Evolutionary conservation across 1,139 yeast species (phyloP).

Genomic region (Sporopachydermia cereana): DNA sequence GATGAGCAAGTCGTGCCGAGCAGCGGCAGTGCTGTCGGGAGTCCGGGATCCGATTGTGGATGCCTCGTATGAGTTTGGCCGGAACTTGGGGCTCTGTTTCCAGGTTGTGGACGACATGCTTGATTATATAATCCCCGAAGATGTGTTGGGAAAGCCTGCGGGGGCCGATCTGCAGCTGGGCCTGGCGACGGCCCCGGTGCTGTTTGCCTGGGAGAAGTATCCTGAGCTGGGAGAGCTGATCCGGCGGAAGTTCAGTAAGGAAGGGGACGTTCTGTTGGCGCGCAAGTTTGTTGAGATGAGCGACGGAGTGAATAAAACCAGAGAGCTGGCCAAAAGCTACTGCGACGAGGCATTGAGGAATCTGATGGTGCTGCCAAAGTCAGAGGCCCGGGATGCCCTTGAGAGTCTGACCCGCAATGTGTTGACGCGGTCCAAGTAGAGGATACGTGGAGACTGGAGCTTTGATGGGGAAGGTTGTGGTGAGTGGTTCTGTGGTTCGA

Average conservation of each 20-base stretch:
- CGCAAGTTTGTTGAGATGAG: slow-evolving; percentile 59
- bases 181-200: slow-evolving; percentile 91
- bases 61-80: slow-evolving; percentile 80
- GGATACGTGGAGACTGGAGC: background rate
- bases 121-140: slow-evolving; percentile 80
- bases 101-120: slow-evolving; percentile 94
- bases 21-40: slow-evolving; percentile 89
- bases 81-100: slow-evolving; percentile 88
- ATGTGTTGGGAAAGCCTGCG: slow-evolving; percentile 83
- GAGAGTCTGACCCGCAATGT: slow-evolving; percentile 77
- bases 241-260: slow-evolving; percentile 64
- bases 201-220: slow-evolving; percentile 85
- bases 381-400: slow-evolving; percentile 82
- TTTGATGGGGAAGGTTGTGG: too few species aligned
- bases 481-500: too few species aligned
- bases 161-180: slow-evolving; percentile 93
- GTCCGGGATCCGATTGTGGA: slow-evolving; percentile 66
- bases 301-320: slow-evolving; percentile 68
- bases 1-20: slow-evolving; percentile 90
- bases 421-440: slow-evolving; percentile 62
- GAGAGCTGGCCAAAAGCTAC: slow-evolving; percentile 64
- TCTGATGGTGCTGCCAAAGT: slow-evolving; percentile 60
- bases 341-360: slow-evolving; percentile 66
- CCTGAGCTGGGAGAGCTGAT: slow-evolving; percentile 80
- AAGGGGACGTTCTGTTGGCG: slow-evolving; percentile 79